A percentile compares a stretch with the other conserved stretches of the same genome.
Evolutionary conservation across 257 asterid genomes (phyloP).

Genomic region (Mentha longifolia): DNA sequence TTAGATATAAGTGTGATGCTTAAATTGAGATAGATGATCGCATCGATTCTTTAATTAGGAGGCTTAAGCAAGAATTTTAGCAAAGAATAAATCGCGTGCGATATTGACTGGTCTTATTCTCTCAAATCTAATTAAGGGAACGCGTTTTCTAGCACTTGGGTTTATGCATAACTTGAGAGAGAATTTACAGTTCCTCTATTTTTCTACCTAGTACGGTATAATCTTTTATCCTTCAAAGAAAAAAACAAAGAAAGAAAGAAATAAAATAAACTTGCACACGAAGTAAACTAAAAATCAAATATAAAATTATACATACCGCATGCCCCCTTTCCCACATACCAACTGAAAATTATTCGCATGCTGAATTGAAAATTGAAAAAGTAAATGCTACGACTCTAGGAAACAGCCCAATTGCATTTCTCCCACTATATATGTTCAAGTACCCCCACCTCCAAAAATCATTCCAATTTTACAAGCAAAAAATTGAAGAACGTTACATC

Average conservation of each 20-base stretch:
- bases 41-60: too few species aligned
- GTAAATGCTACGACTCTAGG: slow-evolving; percentile 1
- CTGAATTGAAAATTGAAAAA: slow-evolving; percentile 27
- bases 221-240: too few species aligned
- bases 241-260: too few species aligned
- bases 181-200: too few species aligned
- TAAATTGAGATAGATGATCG: too few species aligned
- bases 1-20: too few species aligned
- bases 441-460: not conserved
- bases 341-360: not conserved
- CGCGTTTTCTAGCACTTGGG: slow-evolving; percentile 7
- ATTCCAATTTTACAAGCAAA: slow-evolving; percentile 18
- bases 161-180: not conserved
- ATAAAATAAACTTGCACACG: too few species aligned
- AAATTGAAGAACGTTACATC: too few species aligned
- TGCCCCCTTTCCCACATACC: slow-evolving; percentile 21
- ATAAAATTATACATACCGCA: not conserved
- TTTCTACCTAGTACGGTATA: too few species aligned
- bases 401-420: not conserved
- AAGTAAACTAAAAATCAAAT: too few species aligned
- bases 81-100: not conserved
- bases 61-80: too few species aligned
- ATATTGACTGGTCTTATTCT: slow-evolving; percentile 11
- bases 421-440: slow-evolving; percentile 24
- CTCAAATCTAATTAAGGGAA: not conserved